phyloP scores from a whole-genome alignment of 2,329 filamentous ascomycete genomes.

The Madurella mycetomatis region DNA sequence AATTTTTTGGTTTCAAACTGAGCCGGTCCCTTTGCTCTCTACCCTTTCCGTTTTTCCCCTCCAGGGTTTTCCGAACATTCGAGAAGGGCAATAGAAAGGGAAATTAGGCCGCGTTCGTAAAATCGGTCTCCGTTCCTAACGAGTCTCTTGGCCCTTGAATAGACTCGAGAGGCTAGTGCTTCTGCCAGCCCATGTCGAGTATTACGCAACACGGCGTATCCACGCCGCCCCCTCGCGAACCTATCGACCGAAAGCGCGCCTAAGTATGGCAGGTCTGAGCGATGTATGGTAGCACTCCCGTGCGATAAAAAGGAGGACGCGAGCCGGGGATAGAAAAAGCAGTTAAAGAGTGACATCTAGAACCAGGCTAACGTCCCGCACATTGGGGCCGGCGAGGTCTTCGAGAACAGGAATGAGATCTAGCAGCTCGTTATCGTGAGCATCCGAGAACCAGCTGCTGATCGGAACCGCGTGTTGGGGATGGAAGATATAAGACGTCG shows the following conservation, averaged over 20 bases:
- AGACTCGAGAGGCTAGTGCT: too few species aligned
- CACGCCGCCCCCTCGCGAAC: constrained; percentile 3
- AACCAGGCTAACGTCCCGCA: constrained; percentile 94
- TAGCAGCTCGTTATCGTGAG: constrained; percentile 96
- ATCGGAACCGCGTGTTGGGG: constrained; percentile 98
- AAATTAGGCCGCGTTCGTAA: neutral
- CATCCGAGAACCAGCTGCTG: constrained; percentile 99
- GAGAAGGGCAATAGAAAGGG: neutral
- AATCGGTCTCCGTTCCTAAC: neutral
- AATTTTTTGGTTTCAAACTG: constrained; percentile 11
- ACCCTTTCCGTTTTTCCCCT: neutral
- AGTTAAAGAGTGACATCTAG: constrained; percentile 78
- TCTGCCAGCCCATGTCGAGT: constrained; percentile 9
- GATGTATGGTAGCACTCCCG: constrained; percentile 1
- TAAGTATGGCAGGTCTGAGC: constrained; percentile 39
- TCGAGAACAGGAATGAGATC: constrained; percentile 97
- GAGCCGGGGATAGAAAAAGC: constrained; percentile 25
- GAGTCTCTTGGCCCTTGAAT: too few species aligned
- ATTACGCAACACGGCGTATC: constrained; percentile 44
- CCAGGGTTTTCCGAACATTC: neutral
- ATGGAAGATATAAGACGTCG: constrained; percentile 99
- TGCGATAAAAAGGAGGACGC: neutral
- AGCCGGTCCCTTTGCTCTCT: constrained; percentile 9
- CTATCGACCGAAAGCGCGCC: constrained; percentile 45
- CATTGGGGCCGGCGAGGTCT: constrained; percentile 83